Percentiles rank a stretch among this genome's conserved stretches.
phyloP scores from a whole-genome alignment of 306 rosid genomes.

The Lithocarpus polystachyus region DNA sequence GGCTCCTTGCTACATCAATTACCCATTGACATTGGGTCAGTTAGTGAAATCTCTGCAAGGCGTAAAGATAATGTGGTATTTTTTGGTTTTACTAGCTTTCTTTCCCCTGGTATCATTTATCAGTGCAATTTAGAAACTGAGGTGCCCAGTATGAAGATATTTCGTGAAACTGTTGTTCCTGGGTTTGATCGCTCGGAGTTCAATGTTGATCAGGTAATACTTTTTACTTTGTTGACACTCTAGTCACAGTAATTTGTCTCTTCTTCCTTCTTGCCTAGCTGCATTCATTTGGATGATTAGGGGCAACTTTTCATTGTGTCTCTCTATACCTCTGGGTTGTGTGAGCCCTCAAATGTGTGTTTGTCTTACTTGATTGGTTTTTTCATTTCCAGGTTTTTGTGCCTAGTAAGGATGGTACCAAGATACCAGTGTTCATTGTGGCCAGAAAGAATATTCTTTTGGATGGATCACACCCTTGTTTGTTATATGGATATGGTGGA shows the following conservation, averaged over 20 bases:
- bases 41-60: slow-evolving; percentile 64
- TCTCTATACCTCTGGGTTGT: slow-evolving; percentile 4
- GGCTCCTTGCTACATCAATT: slow-evolving; percentile 75
- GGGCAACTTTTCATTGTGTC: not conserved
- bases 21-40: slow-evolving; percentile 88
- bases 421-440: slow-evolving; percentile 80
- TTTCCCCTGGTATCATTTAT: slow-evolving; percentile 82
- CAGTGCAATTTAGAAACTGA: slow-evolving; percentile 63
- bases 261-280: not conserved
- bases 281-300: not conserved
- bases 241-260: not conserved
- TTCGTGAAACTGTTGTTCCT: slow-evolving; percentile 75
- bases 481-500: slow-evolving; percentile 91
- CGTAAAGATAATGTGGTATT: slow-evolving; percentile 67
- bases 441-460: slow-evolving; percentile 57
- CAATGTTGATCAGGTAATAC: slow-evolving; percentile 65
- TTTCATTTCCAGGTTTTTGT: slow-evolving; percentile 63
- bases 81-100: slow-evolving; percentile 75
- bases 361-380: not conserved
- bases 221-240: not conserved
- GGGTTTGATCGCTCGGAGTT: slow-evolving; percentile 80
- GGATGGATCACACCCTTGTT: slow-evolving; percentile 94
- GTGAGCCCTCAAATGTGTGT: slow-evolving; percentile 3
- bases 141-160: slow-evolving; percentile 64
- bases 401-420: slow-evolving; percentile 79